Percentiles rank a stretch among this genome's conserved stretches.
phyloP scores from a whole-genome alignment of 768 basidiomycete genomes.

The Termitomyces sp. region DNA sequence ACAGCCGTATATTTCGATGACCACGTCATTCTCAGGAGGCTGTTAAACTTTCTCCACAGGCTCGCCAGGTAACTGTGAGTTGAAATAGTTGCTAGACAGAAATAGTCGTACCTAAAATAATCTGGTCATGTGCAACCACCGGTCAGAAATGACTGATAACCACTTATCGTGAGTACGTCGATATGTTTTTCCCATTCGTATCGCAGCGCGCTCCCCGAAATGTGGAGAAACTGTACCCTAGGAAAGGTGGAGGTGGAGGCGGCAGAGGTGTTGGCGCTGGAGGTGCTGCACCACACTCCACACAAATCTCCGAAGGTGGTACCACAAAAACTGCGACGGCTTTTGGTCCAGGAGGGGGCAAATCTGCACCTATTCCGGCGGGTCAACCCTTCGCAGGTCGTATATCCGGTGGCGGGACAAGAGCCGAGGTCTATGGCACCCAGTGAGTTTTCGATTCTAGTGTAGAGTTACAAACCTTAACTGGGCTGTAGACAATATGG shows the following conservation, averaged over 20 bases:
- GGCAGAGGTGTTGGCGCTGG: background rate
- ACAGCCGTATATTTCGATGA: background rate
- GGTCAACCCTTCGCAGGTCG: slow-evolving; percentile 36
- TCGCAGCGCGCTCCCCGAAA: slow-evolving; percentile 6
- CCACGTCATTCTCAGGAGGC: no score
- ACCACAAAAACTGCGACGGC: slow-evolving; percentile 10
- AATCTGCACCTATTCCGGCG: slow-evolving; percentile 24
- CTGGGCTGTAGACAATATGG: slow-evolving; percentile 37
- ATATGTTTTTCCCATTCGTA: slow-evolving; percentile 27
- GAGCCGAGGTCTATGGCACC: slow-evolving; percentile 32
- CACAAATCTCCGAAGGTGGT: slow-evolving; percentile 4
- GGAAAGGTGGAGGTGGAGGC: slow-evolving; percentile 24
- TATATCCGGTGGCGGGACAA: slow-evolving; percentile 37
- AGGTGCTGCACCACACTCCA: slow-evolving; percentile 4
- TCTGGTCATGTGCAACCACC: background rate
- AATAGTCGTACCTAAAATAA: background rate
- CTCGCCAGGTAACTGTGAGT: background rate
- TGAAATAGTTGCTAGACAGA: background rate
- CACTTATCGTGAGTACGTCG: background rate
- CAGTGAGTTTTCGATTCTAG: slow-evolving; percentile 20
- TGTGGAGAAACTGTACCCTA: slow-evolving; percentile 9
- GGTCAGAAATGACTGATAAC: no score
- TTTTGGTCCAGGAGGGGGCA: slow-evolving; percentile 18
- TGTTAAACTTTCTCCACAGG: no score
- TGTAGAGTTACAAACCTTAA: background rate